Evolutionary conservation across 2,329 filamentous ascomycete species (phyloP).

Genomic region (Lasiodiplodia hormozganensis): DNA sequence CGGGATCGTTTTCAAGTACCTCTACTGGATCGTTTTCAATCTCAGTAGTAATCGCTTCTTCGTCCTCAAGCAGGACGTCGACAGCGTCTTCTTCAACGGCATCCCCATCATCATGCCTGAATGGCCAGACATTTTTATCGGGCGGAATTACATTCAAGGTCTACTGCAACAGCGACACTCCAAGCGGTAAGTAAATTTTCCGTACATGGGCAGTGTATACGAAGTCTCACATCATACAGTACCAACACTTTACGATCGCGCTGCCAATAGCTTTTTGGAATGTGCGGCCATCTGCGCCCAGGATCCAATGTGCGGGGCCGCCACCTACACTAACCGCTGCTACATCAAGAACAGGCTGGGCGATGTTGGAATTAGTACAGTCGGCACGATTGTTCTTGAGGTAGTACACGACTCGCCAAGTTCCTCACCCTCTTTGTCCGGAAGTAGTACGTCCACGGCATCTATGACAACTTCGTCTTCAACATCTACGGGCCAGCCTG

Average conservation of each 20-base stretch:
- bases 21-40: background rate
- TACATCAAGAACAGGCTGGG: background rate
- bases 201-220: no score
- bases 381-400: background rate
- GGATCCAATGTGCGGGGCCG: background rate
- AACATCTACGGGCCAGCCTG: background rate
- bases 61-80: background rate
- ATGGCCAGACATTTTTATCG: background rate
- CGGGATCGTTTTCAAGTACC: background rate
- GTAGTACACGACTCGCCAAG: background rate
- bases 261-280: background rate
- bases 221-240: background rate
- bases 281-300: background rate
- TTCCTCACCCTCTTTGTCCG: background rate
- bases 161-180: background rate
- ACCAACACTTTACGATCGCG: background rate
- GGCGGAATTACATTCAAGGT: background rate
- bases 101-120: background rate
- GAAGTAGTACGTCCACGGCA: background rate
- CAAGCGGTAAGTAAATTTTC: background rate
- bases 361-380: background rate
- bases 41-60: background rate
- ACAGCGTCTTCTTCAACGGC: background rate
- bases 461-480: background rate
- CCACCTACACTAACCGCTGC: slow-evolving; percentile 1